Percentiles rank a stretch among this genome's conserved stretches.
Conservation (phyloP, 257 asterid genomes). For the Ajuga chamaepitys region DNA sequence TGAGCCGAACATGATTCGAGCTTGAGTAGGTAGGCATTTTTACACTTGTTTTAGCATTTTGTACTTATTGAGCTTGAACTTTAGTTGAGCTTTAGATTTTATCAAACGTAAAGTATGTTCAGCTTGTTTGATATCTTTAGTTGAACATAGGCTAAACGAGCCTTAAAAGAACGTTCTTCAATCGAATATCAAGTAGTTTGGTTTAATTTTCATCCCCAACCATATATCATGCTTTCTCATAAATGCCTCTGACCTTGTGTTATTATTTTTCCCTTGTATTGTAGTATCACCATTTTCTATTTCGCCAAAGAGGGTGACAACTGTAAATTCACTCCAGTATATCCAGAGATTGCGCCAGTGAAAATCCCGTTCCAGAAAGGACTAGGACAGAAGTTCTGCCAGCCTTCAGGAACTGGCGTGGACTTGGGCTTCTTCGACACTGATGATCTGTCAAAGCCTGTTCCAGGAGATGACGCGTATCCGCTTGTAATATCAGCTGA, state of each 20-base stretch:
- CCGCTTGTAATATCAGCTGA: conserved; percentile 84
- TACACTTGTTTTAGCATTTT: too few species aligned
- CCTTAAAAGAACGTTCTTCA: too few species aligned
- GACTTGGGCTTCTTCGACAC: conserved; percentile 80
- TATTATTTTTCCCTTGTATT: conserved; percentile 17
- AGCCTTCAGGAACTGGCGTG: conserved; percentile 88
- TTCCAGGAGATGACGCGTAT: conserved; percentile 55
- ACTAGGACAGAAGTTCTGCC: conserved; percentile 70
- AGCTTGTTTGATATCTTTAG: too few species aligned
- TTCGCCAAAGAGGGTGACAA: conserved; percentile 73
- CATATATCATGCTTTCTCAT: neutral
- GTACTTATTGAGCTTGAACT: too few species aligned
- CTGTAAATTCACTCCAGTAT: conserved; percentile 52
- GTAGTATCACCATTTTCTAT: conserved; percentile 73
- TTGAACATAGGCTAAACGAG: too few species aligned
- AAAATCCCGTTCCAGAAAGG: conserved; percentile 70
- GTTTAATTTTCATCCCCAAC: too few species aligned
- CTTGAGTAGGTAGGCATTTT: too few species aligned
- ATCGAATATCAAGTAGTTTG: too few species aligned
- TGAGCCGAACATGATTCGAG: too few species aligned
- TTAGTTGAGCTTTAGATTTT: too few species aligned
- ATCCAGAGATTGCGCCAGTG: conserved; percentile 71
- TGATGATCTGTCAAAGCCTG: conserved; percentile 74
- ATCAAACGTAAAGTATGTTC: too few species aligned
- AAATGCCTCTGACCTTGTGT: conserved; percentile 1